These are phyloP conservation scores for Candida endomychidarum DNA, from an alignment of 805 yeast genomes.

Conservation along the genomic window DNA sequence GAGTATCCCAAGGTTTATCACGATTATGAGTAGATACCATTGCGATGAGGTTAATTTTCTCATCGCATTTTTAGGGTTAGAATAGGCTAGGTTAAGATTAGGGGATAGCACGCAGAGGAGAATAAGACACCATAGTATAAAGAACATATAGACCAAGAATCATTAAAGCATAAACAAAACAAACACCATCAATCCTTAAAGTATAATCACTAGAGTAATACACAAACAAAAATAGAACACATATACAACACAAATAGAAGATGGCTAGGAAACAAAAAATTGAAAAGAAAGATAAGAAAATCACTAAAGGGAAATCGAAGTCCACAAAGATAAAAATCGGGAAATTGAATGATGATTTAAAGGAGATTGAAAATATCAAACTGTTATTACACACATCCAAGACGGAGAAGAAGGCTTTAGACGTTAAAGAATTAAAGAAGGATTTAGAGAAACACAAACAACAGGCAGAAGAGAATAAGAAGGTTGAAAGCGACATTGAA, in stretches of 20 bases:
- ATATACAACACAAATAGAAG: slow-evolving; percentile 10
- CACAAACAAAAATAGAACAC: slow-evolving; percentile 1
- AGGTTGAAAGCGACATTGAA: slow-evolving; percentile 42
- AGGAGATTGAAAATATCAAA: slow-evolving; percentile 24
- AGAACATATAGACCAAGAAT: too few species aligned
- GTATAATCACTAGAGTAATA: neutral
- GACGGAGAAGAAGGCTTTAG: slow-evolving; percentile 27
- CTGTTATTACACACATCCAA: slow-evolving; percentile 13
- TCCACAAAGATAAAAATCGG: slow-evolving; percentile 33
- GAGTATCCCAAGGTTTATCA: slow-evolving; percentile 98
- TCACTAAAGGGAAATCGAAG: slow-evolving; percentile 24
- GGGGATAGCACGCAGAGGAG: too few species aligned
- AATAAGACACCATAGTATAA: too few species aligned
- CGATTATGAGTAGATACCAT: slow-evolving; percentile 94
- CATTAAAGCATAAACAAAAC: neutral
- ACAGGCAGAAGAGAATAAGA: slow-evolving; percentile 25
- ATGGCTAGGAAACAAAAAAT: slow-evolving; percentile 1
- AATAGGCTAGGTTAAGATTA: neutral
- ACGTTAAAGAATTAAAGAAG: slow-evolving; percentile 32
- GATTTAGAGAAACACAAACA: slow-evolving; percentile 41
- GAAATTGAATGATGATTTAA: slow-evolving; percentile 31
- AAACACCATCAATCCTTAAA: neutral
- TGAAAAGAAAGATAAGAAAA: slow-evolving; percentile 15
- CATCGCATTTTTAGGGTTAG: neutral
- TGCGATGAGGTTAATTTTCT: slow-evolving; percentile 14